Evolutionary conservation across 306 rosid species (phyloP).

Genomic region (Cicer yamashitae): DNA sequence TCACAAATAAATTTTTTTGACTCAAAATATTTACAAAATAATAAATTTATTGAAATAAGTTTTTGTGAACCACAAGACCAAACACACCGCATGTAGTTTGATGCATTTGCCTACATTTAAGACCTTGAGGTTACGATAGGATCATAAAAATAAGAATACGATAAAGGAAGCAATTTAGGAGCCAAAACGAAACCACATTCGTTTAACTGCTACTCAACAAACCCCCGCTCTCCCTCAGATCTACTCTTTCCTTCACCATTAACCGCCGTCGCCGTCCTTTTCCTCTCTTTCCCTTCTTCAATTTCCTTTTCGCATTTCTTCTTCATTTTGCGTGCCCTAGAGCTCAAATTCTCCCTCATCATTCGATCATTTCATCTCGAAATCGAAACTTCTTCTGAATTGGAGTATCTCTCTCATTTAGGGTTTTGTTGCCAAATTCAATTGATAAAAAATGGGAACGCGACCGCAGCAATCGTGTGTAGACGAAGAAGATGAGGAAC

Average conservation of each 20-base stretch:
- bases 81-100: not conserved
- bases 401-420: constrained; percentile 3
- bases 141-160: not conserved
- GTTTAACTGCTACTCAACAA: not conserved
- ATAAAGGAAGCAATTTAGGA: not conserved
- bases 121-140: too few relatives aligned
- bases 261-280: not conserved
- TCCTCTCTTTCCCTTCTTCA: not conserved
- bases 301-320: not conserved
- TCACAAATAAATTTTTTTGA: too few relatives aligned
- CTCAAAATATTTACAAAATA: too few relatives aligned
- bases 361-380: not conserved
- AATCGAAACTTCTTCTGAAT: constrained; percentile 16
- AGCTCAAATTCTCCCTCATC: not conserved
- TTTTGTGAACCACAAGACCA: too few relatives aligned
- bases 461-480: constrained; percentile 53
- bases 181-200: not conserved
- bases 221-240: constrained; percentile 16
- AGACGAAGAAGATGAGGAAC: constrained; percentile 77
- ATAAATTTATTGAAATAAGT: too few relatives aligned
- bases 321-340: constrained; percentile 33
- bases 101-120: too few relatives aligned
- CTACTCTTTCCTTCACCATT: constrained; percentile 10
- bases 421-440: not conserved
- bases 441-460: constrained; percentile 64